Conservation (phyloP, 75 land plant species). For the Cunninghamia lanceolata region DNA sequence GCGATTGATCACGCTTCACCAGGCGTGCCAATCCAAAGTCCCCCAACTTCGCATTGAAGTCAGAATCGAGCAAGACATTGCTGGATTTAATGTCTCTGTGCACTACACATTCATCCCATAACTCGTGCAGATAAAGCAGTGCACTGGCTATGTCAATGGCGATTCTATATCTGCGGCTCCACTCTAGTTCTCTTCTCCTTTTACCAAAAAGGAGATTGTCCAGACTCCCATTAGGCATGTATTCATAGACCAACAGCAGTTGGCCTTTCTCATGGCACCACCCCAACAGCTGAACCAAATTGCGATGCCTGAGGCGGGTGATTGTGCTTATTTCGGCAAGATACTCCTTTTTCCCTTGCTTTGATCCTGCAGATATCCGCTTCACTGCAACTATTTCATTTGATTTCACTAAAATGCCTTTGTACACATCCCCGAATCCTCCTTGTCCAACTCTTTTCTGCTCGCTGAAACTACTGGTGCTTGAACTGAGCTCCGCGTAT, state of each 20-base stretch:
- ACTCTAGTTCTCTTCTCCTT: neutral
- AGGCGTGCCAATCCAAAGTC: slow-evolving; percentile 53
- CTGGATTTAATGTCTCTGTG: slow-evolving; percentile 53
- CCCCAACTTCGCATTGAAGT: slow-evolving; percentile 43
- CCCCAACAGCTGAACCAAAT: slow-evolving; percentile 39
- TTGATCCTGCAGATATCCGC: slow-evolving; percentile 19
- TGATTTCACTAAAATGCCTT: slow-evolving; percentile 20
- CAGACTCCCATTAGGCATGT: slow-evolving; percentile 40
- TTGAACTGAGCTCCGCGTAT: slow-evolving; percentile 25
- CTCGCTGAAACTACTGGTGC: slow-evolving; percentile 32
- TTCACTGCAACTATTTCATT: slow-evolving; percentile 33
- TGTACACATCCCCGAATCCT: slow-evolving; percentile 42
- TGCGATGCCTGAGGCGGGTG: slow-evolving; percentile 35
- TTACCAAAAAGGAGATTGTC: slow-evolving; percentile 15
- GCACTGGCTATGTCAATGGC: slow-evolving; percentile 36
- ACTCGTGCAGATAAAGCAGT: slow-evolving; percentile 47
- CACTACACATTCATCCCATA: slow-evolving; percentile 25
- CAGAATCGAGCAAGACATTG: slow-evolving; percentile 45
- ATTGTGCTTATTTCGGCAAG: slow-evolving; percentile 31
- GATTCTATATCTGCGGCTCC: slow-evolving; percentile 22
- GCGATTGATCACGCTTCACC: slow-evolving; percentile 18
- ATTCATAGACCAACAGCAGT: slow-evolving; percentile 47
- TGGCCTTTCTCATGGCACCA: slow-evolving; percentile 39
- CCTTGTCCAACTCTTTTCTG: slow-evolving; percentile 35
- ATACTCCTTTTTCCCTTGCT: slow-evolving; percentile 39